Evolutionary conservation across 441 rosid genomes (phyloP), one percentile per base, ranked within the genome.

Genomic region (Bocquillonia castaneifolia): DNA sequence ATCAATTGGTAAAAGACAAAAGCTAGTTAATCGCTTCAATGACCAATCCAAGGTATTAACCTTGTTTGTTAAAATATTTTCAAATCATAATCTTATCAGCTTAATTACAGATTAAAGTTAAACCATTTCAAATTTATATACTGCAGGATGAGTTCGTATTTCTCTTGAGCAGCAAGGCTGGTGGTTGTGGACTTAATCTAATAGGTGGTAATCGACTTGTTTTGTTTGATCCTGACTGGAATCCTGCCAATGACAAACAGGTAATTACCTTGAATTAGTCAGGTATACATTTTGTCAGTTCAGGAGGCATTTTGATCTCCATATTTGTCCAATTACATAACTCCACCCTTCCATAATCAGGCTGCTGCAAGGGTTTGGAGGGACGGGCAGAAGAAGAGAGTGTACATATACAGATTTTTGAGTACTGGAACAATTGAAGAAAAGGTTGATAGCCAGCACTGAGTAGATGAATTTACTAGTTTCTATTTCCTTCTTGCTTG

Each of bases 351-450:
- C 59, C 23, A 52, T 50, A 71, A 78, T 40, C 74, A 94, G 99
- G 98, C 99, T 82, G 99, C 99, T 40, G 99, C 98, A 64, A 92
- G 99, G 85, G 88, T 94, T 37, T 94, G 99, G 99, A 85, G 99
- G 83, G 98, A 92, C 76, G 99, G 99, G 62, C 99, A 94, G 79
- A 92, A 94, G 88, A 94, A 92, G 82, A 87, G 99, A 82, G 99
- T 92, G 31, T 92, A 80, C 72, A 90, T 94, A 63, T 94, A 94
- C 84, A 85, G 98, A 71, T 94, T 94, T 82, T 82, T 92, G 73
- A 90, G 98, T 69, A 83, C 98, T 5, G 99, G 98, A 81, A 94
- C 99, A 57, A 94, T 94, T 74, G 99, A 94, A 84, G 99, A 94
- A 84, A 94, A 94, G 96, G 99, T 93, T 70, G 63, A 64, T 66